Percentiles rank a stretch among this genome's conserved stretches.
These are phyloP conservation scores for Areca catechu DNA, from an alignment of 176 grass and related monocot genomes.

Conservation along the genomic window DNA sequence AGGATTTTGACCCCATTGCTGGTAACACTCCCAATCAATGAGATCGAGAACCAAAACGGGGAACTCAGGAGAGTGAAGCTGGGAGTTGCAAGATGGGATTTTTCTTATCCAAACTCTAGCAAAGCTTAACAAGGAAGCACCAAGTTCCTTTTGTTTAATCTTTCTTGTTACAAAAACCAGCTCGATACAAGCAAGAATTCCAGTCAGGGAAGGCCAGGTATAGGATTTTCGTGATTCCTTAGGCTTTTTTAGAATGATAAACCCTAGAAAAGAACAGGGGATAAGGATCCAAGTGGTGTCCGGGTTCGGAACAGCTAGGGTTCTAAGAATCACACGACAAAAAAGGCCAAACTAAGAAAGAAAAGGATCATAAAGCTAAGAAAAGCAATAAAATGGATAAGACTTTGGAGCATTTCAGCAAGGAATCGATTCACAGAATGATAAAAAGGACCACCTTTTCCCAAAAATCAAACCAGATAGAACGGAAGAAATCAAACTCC, in stretches of 20 bases:
- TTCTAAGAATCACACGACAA: not conserved
- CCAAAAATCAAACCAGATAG: not conserved
- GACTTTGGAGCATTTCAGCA: slow-evolving; percentile 27
- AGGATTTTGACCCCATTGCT: slow-evolving; percentile 86
- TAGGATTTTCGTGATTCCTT: no score
- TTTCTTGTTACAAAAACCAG: no score
- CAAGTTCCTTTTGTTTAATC: no score
- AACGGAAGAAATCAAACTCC: slow-evolving; percentile 1
- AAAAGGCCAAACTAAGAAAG: slow-evolving; percentile 24
- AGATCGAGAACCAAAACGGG: not conserved
- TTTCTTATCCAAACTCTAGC: no score
- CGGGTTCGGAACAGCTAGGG: not conserved
- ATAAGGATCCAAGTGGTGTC: slow-evolving; percentile 6
- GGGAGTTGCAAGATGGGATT: not conserved
- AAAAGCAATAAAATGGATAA: not conserved
- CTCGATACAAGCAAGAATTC: no score
- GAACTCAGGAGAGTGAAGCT: not conserved
- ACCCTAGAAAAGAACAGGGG: slow-evolving; percentile 7
- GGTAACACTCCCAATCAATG: not conserved
- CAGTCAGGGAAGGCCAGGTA: no score
- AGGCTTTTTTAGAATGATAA: no score
- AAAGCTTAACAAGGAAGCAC: no score
- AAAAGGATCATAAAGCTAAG: slow-evolving; percentile 20
- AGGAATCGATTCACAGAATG: slow-evolving; percentile 41
- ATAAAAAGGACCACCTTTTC: slow-evolving; percentile 21